phyloP scores from a whole-genome alignment of 495 filamentous ascomycete genomes.

The Bacidia gigantensis region DNA sequence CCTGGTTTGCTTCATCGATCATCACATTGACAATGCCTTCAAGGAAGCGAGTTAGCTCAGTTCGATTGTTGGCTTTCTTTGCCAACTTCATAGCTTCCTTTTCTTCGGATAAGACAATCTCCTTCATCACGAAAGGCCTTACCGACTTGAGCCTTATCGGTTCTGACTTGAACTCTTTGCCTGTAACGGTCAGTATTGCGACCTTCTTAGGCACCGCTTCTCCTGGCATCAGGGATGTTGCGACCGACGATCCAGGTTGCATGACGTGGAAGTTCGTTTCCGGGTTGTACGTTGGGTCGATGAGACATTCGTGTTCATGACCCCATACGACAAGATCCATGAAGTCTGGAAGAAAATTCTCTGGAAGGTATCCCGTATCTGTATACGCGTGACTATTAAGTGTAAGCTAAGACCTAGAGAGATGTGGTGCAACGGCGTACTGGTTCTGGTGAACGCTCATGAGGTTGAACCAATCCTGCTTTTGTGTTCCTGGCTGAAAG shows the following conservation, averaged over 20 bases:
- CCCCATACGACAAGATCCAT: slow-evolving; percentile 91
- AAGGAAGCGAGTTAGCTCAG: slow-evolving; percentile 62
- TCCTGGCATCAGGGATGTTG: slow-evolving; percentile 78
- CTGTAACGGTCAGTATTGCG: slow-evolving; percentile 69
- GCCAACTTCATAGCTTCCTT: slow-evolving; percentile 62
- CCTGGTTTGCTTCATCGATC: slow-evolving; percentile 67
- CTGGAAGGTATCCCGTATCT: slow-evolving; percentile 78
- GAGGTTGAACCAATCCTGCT: slow-evolving; percentile 90
- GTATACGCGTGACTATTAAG: slow-evolving; percentile 55
- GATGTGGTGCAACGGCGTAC: slow-evolving; percentile 17
- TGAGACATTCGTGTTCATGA: slow-evolving; percentile 93
- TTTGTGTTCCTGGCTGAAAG: slow-evolving; percentile 70
- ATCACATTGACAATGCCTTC: slow-evolving; percentile 66
- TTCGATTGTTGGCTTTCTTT: slow-evolving; percentile 67
- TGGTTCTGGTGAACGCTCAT: slow-evolving; percentile 97
- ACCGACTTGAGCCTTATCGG: slow-evolving; percentile 76
- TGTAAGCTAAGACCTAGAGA: not conserved
- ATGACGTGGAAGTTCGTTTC: slow-evolving; percentile 90
- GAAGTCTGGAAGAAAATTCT: slow-evolving; percentile 87
- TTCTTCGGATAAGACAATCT: slow-evolving; percentile 66
- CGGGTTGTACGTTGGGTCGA: slow-evolving; percentile 66
- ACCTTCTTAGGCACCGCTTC: slow-evolving; percentile 90
- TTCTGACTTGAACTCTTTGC: slow-evolving; percentile 68
- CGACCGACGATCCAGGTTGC: slow-evolving; percentile 92
- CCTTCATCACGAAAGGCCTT: slow-evolving; percentile 76